Evolutionary conservation across 805 yeast genomes (phyloP), one percentile per base, ranked within the genome.

Genomic region (Wickerhamiella vanderwaltii): DNA sequence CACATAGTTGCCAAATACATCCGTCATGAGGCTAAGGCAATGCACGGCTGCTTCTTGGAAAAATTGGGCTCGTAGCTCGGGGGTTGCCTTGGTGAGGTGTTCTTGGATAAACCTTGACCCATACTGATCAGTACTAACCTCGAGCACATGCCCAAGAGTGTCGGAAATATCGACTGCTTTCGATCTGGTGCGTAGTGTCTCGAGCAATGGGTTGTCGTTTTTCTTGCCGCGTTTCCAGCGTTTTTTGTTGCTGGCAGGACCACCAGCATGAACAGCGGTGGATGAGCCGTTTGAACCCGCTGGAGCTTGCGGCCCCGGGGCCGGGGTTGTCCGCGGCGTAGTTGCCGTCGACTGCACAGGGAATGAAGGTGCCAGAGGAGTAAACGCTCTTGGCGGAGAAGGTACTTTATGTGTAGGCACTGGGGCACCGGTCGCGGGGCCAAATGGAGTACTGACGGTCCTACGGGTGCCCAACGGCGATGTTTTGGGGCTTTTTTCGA

Each of bases 81-180:
- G 64, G 6, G 69, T 49, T 0, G 93, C 77, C 6, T 59, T 60
- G 11, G 77, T 79, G 35, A 88, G 66, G 54, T 81, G 79, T 53
- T 87, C 94, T 63, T 91, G 99, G 48, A 91, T 88, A 54, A 88
- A 91, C 49, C 99, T 70, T 4, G 97, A 87, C 3, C 99, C 99
- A 58, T 86, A 93, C 62, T 91, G 99, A 62, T 91, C 98, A 50
- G 83, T 83, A 39, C 94, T 75, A 52, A 91, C 88, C 60, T 88
- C 97, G 46, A 81, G 69, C 4, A 91, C 91, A 57, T 80, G 86
- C 6, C 94, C 95, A 50, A 75, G 73, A 26, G 88, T 77, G 55
- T 83, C 94, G 45, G 69, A 73, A 50, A 91, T 66, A 23, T 67
- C 67, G 56, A 75, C 79, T 46, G 75, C 75, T 36, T 73, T 78